These are phyloP conservation scores for Syncephalastrum contaminatum DNA, from an alignment of 371 early-diverging fungal genomes.

Conservation along the genomic window DNA sequence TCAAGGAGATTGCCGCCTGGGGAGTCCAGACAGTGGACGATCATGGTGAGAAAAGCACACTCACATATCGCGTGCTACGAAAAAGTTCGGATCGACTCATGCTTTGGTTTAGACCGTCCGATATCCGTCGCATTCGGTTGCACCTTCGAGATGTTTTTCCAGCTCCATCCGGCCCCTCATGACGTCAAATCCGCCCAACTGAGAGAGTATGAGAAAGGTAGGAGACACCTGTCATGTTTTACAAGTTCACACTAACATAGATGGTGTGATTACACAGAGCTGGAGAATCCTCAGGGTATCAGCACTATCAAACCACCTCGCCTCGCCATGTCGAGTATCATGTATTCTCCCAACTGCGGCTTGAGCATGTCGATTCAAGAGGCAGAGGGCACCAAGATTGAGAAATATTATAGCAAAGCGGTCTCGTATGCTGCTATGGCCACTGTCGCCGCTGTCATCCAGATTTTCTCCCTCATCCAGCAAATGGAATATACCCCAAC, in stretches of 20 bases:
- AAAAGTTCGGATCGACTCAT: neutral
- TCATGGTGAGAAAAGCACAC: conserved; percentile 2
- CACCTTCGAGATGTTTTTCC: conserved; percentile 58
- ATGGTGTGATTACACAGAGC: conserved; percentile 15
- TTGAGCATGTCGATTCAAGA: conserved; percentile 38
- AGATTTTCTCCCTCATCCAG: conserved; percentile 59
- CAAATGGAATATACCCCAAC: conserved; percentile 80
- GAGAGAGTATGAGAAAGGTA: conserved; percentile 59
- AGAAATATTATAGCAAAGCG: conserved; percentile 55
- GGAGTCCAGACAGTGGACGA: conserved; percentile 15
- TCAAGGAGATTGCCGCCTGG: conserved; percentile 20
- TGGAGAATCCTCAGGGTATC: conserved; percentile 57
- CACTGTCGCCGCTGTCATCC: conserved; percentile 48
- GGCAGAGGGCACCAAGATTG: conserved; percentile 52
- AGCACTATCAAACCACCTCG: conserved; percentile 52
- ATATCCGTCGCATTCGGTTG: conserved; percentile 44
- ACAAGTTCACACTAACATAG: neutral
- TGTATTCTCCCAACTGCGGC: conserved; percentile 63
- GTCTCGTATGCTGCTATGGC: conserved; percentile 59
- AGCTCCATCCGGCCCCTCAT: conserved; percentile 50
- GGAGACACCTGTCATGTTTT: neutral
- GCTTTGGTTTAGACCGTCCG: conserved; percentile 27
- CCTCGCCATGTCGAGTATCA: conserved; percentile 44
- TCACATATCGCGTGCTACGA: neutral
- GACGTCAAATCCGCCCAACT: conserved; percentile 42